These are phyloP conservation scores for Tinospora cordifolia DNA, from an alignment of 164 flowering plant species.

Conservation along the genomic window DNA sequence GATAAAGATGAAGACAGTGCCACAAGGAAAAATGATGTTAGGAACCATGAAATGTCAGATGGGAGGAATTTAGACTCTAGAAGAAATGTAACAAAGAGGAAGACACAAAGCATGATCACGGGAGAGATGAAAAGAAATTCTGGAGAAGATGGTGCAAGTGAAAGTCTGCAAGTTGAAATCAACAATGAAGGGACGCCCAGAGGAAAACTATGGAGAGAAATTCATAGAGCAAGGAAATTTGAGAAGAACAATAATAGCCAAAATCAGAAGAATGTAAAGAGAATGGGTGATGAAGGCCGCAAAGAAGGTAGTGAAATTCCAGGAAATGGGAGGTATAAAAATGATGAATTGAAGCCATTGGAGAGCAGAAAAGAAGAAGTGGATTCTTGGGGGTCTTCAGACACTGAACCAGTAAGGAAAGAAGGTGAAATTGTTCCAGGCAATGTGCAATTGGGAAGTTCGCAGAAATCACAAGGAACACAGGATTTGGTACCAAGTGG, in stretches of 20 bases:
- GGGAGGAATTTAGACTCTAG: neutral
- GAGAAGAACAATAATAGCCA: neutral
- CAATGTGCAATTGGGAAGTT: too few species aligned
- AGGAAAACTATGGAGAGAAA: neutral
- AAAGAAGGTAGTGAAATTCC: too few species aligned
- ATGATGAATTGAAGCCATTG: too few species aligned
- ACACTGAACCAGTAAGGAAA: too few species aligned
- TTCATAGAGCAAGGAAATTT: neutral
- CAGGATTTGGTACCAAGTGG: too few species aligned
- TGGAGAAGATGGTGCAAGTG: neutral
- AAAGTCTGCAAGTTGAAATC: neutral
- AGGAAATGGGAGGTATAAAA: too few species aligned
- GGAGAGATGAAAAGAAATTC: neutral
- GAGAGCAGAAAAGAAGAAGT: too few species aligned
- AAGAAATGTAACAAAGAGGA: slow-evolving; percentile 19
- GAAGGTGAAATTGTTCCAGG: too few species aligned
- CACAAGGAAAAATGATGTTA: slow-evolving; percentile 1
- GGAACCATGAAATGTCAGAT: slow-evolving; percentile 1
- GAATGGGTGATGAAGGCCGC: too few species aligned
- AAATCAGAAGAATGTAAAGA: too few species aligned
- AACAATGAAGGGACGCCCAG: neutral
- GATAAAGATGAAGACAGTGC: neutral
- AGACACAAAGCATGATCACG: slow-evolving; percentile 26
- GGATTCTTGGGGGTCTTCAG: too few species aligned
- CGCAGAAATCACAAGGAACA: too few species aligned